phyloP scores from a whole-genome alignment of 2,329 filamentous ascomycete genomes.

The Alternaria hordeiaustralica region DNA sequence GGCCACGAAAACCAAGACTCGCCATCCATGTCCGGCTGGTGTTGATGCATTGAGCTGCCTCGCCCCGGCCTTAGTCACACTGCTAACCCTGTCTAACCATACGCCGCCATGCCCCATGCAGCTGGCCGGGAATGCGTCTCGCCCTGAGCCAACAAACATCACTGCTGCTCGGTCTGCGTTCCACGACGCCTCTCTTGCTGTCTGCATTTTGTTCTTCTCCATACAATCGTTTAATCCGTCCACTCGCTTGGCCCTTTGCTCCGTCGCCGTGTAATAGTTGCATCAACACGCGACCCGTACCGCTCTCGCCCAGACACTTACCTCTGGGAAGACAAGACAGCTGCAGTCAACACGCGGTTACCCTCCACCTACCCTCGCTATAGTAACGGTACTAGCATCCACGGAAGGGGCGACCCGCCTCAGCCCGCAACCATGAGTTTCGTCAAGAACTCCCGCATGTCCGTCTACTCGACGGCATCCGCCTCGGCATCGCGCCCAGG shows the following conservation, averaged over 20 bases:
- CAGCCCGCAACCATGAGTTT: slow-evolving; percentile 52
- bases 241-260: slow-evolving; percentile 27
- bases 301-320: neutral
- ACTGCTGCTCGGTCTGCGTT: slow-evolving; percentile 19
- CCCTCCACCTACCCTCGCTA: slow-evolving; percentile 12
- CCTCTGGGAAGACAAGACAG: slow-evolving; percentile 10
- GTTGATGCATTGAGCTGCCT: slow-evolving; percentile 11
- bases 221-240: slow-evolving; percentile 35
- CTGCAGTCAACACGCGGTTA: slow-evolving; percentile 28
- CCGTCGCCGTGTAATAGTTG: slow-evolving; percentile 1
- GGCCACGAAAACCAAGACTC: slow-evolving; percentile 25
- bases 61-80: neutral
- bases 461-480: slow-evolving; percentile 67
- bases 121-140: slow-evolving; percentile 30
- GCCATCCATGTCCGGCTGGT: slow-evolving; percentile 23
- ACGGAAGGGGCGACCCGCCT: slow-evolving; percentile 33
- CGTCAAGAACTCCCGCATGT: slow-evolving; percentile 65
- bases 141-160: slow-evolving; percentile 28
- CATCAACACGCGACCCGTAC: neutral
- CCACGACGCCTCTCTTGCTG: slow-evolving; percentile 17
- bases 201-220: slow-evolving; percentile 32
- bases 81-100: slow-evolving; percentile 24
- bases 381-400: slow-evolving; percentile 12
- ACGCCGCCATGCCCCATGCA: slow-evolving; percentile 18
- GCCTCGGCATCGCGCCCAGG: slow-evolving; percentile 62